A percentile compares a stretch with the other conserved stretches of the same genome.
Evolutionary conservation across 140 eudicot genomes (phyloP).

Genomic region (Erigeron philadelphicus): DNA sequence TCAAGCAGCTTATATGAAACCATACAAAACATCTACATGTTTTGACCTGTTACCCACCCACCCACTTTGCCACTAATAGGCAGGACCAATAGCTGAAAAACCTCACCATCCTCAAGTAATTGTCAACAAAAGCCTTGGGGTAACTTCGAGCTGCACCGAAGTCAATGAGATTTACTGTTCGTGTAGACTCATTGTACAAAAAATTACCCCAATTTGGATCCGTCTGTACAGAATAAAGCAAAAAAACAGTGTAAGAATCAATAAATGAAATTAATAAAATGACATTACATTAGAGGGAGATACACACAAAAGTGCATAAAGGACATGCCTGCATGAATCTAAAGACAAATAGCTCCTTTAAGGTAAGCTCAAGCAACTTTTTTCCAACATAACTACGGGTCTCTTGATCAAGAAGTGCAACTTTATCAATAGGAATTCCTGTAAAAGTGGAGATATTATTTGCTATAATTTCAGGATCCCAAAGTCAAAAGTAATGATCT

Average conservation of each 20-base stretch:
- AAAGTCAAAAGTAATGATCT: neutral
- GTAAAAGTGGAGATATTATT: constrained; percentile 9
- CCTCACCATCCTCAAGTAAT: constrained; percentile 78
- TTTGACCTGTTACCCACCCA: neutral
- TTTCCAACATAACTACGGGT: constrained; percentile 88
- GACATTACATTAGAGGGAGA: constrained; percentile 2
- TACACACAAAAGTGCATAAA: neutral
- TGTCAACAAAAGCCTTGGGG: constrained; percentile 74
- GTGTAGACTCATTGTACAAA: constrained; percentile 57
- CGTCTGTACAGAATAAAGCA: constrained; percentile 55
- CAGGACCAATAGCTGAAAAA: constrained; percentile 6
- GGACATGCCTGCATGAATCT: constrained; percentile 88
- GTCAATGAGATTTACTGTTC: constrained; percentile 77
- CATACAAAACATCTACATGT: neutral
- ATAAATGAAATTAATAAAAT: neutral
- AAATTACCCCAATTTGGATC: constrained; percentile 97
- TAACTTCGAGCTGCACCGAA: constrained; percentile 93
- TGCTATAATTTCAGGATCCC: neutral
- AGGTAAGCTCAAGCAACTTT: constrained; percentile 78
- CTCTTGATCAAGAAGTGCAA: constrained; percentile 69
- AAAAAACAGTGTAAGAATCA: constrained; percentile 19
- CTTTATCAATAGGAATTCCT: constrained; percentile 93
- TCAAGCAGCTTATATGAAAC: neutral
- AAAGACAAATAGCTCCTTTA: constrained; percentile 80
- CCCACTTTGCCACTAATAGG: constrained; percentile 1